These are phyloP conservation scores for Globisporangium echinulatum DNA, from an alignment of 352 stramenopile genomes.

Conservation along the genomic window DNA sequence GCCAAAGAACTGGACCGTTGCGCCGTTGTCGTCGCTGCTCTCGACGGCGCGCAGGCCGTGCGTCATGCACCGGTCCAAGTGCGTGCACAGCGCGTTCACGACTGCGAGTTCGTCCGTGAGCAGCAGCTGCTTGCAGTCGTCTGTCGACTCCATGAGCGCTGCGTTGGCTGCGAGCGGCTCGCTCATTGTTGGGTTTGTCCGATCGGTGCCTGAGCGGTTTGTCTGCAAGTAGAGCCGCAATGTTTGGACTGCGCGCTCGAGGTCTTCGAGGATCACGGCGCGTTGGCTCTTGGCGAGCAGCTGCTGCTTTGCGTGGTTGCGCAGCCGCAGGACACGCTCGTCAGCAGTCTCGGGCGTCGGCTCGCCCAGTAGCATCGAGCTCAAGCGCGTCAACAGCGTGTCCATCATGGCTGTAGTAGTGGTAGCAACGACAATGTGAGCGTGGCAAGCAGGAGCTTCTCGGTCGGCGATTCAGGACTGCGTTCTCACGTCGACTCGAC, in stretches of 20 bases:
- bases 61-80: constrained; percentile 60
- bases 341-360: constrained; percentile 50
- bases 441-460: not conserved
- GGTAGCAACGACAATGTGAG: not conserved
- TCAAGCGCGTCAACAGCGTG: constrained; percentile 43
- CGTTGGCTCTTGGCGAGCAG: constrained; percentile 74
- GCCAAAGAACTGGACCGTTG: constrained; percentile 82
- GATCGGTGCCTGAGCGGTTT: constrained; percentile 16
- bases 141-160: constrained; percentile 68
- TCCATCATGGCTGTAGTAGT: constrained; percentile 27
- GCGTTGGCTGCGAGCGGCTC: constrained; percentile 7
- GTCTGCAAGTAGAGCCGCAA: constrained; percentile 45
- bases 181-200: constrained; percentile 8
- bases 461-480: constrained; percentile 3
- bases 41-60: constrained; percentile 68
- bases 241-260: constrained; percentile 56
- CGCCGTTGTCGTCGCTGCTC: constrained; percentile 22
- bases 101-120: constrained; percentile 66
- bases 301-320: constrained; percentile 46
- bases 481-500: not conserved
- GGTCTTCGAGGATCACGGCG: constrained; percentile 71
- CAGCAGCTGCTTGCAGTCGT: constrained; percentile 58
- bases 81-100: constrained; percentile 66
- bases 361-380: constrained; percentile 36
- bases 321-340: constrained; percentile 35